Conservation (phyloP, 225 moss, liverwort and hornwort genomes). For the Physcomitrellopsis africana region DNA sequence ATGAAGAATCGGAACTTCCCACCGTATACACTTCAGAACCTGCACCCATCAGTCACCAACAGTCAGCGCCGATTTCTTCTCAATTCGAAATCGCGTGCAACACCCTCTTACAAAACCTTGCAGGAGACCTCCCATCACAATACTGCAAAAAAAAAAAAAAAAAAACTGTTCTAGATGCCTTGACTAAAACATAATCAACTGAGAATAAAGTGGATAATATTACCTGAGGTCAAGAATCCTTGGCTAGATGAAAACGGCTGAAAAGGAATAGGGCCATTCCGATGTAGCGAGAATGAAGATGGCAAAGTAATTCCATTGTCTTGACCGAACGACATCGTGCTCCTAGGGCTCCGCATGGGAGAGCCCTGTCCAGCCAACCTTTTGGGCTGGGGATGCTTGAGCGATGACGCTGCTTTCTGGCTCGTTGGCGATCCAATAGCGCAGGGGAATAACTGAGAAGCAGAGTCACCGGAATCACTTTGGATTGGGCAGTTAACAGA, state of each 20-base stretch:
- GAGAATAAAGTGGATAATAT: background rate
- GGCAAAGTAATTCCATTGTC: constrained; percentile 43
- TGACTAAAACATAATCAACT: background rate
- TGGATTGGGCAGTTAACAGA: constrained; percentile 33
- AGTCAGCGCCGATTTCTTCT: background rate
- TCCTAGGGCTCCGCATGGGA: constrained; percentile 47
- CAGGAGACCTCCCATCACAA: too few relatives aligned
- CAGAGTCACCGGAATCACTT: constrained; percentile 38
- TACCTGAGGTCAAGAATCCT: constrained; percentile 47
- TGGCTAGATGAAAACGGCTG: constrained; percentile 39
- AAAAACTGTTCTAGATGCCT: background rate
- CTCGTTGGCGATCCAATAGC: constrained; percentile 42
- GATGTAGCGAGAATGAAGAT: constrained; percentile 38
- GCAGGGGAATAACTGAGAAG: constrained; percentile 39
- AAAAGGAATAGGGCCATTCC: constrained; percentile 41
- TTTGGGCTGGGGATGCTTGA: constrained; percentile 38
- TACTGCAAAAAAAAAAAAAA: too few relatives aligned
- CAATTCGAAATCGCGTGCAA: too few relatives aligned
- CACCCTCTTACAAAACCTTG: too few relatives aligned
- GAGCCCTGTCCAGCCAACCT: constrained; percentile 44
- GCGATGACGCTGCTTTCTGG: constrained; percentile 29
- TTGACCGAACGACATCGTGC: constrained; percentile 44
- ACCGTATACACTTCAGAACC: constrained; percentile 42
- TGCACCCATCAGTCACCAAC: constrained; percentile 20
- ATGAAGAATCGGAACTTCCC: constrained; percentile 51